A percentile compares a stretch with the other conserved stretches of the same genome.
These are phyloP conservation scores for Perkinsus olseni DNA, from an alignment of 169 alveolate species.

Conservation along the genomic window DNA sequence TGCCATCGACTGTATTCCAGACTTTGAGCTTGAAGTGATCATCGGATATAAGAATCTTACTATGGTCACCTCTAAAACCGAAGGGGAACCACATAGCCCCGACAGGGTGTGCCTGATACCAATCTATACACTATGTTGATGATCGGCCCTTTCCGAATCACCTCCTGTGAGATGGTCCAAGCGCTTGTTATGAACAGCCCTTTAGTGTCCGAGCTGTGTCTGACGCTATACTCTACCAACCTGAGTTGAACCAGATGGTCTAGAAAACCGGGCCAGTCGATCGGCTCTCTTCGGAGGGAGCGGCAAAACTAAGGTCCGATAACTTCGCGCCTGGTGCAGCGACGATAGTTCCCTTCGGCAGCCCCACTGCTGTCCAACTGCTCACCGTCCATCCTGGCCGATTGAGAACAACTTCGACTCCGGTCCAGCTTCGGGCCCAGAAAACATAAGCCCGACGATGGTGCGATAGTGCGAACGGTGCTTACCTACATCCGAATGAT, in stretches of 20 bases:
- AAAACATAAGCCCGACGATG: constrained; percentile 25
- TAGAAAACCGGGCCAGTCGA: too few species aligned
- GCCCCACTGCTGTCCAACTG: not conserved
- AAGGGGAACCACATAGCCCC: constrained; percentile 10
- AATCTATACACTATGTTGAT: not conserved
- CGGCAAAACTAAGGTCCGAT: not conserved
- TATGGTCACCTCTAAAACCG: not conserved
- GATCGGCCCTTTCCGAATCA: not conserved
- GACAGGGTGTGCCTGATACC: not conserved
- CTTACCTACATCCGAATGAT: constrained; percentile 16
- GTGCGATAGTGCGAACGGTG: constrained; percentile 29
- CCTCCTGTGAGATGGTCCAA: not conserved
- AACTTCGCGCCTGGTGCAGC: not conserved
- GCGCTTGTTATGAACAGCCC: not conserved
- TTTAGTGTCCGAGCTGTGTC: not conserved
- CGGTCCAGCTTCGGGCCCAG: constrained; percentile 4
- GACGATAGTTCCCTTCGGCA: not conserved
- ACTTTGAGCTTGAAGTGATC: constrained; percentile 24
- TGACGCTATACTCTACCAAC: not conserved
- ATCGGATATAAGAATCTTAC: constrained; percentile 16
- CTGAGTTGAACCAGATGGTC: not conserved
- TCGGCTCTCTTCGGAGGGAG: not conserved
- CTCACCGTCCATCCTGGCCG: constrained; percentile 31
- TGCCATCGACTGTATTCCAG: constrained; percentile 25
- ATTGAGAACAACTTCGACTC: constrained; percentile 29